Evolutionary conservation across 306 rosid genomes (phyloP).

Genomic region (Albizia julibrissin): DNA sequence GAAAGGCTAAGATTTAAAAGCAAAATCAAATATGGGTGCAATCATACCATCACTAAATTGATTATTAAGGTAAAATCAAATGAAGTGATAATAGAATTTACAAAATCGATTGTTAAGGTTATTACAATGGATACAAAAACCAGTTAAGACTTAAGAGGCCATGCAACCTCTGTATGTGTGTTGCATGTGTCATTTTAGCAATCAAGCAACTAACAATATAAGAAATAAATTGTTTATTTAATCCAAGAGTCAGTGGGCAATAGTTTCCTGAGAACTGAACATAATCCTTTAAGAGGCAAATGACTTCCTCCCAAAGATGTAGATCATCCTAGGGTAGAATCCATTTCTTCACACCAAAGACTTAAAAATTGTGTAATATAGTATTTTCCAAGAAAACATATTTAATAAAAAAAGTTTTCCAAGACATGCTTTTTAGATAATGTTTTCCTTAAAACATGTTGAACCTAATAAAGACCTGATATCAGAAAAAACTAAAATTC

Average conservation of each 20-base stretch:
- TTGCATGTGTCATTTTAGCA: background rate
- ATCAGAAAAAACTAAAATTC: background rate
- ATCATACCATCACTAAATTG: background rate
- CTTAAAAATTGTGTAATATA: constrained; percentile 8
- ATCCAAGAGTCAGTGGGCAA: background rate
- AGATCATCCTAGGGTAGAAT: background rate
- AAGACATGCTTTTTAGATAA: background rate
- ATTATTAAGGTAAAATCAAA: background rate
- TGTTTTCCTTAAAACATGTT: background rate
- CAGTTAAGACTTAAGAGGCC: background rate
- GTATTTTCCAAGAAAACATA: background rate
- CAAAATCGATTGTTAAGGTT: background rate
- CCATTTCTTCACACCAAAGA: constrained; percentile 4
- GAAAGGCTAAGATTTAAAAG: background rate
- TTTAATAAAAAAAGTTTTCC: background rate
- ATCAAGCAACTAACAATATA: constrained; percentile 14
- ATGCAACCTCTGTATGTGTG: background rate
- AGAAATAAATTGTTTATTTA: background rate
- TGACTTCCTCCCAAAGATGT: constrained; percentile 9
- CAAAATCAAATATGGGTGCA: background rate
- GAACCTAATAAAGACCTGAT: constrained; percentile 13
- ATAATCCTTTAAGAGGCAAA: constrained; percentile 23
- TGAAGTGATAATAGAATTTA: background rate
- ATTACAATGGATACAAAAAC: background rate
- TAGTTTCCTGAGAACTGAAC: constrained; percentile 5